phyloP scores from a whole-genome alignment of 495 filamentous ascomycete species.

The Peziza echinospora region DNA sequence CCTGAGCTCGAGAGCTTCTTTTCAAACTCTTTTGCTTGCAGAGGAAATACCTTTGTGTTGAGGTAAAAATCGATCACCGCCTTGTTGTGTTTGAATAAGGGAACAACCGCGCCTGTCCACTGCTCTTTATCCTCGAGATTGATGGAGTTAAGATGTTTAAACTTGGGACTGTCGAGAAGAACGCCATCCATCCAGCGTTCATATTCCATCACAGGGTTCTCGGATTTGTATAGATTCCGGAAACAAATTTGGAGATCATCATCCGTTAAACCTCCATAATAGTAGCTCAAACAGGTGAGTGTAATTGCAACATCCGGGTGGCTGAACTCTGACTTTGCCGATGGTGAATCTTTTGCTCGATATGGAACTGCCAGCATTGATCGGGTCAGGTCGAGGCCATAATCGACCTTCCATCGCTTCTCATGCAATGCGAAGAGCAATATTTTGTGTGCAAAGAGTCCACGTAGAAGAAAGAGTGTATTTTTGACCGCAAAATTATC shows the following conservation, averaged over 20 bases:
- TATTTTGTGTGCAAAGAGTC: conserved; percentile 36
- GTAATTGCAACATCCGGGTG: conserved; percentile 49
- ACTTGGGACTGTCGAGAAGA: conserved; percentile 16
- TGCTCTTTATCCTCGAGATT: conserved; percentile 34
- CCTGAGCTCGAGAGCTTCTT: conserved; percentile 45
- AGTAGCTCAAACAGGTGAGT: conserved; percentile 47
- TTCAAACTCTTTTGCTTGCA: conserved; percentile 40
- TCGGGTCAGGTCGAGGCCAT: conserved; percentile 32
- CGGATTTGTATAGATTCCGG: conserved; percentile 28
- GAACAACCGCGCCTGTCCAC: conserved; percentile 27
- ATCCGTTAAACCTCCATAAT: conserved; percentile 38
- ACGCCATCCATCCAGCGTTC: conserved; percentile 27
- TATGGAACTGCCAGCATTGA: conserved; percentile 45
- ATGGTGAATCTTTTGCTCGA: conserved; percentile 44
- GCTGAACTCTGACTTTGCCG: conserved; percentile 44
- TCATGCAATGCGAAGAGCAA: conserved; percentile 31
- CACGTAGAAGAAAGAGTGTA: conserved; percentile 34
- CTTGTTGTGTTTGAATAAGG: conserved; percentile 30
- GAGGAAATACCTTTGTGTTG: conserved; percentile 38
- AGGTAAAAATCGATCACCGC: conserved; percentile 41
- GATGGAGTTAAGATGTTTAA: conserved; percentile 28
- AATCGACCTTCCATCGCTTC: conserved; percentile 48
- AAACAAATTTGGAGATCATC: conserved; percentile 32
- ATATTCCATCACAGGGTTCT: conserved; percentile 36
- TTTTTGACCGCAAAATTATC: too few species aligned